Evolutionary conservation across 345 rosid genomes (phyloP).

Genomic region (Aegle marmelos): DNA sequence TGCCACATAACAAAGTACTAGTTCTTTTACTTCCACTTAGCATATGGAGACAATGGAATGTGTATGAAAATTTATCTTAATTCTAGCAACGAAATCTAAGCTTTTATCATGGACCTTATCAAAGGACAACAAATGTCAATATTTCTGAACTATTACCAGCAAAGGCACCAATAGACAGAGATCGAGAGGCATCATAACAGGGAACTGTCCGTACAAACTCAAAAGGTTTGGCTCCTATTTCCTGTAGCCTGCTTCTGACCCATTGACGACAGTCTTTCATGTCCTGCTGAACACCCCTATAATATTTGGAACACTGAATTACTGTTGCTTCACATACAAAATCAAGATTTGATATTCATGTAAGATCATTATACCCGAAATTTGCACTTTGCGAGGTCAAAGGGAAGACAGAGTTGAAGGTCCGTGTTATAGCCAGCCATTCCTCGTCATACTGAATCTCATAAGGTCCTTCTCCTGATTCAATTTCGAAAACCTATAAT

Average conservation of each 20-base stretch:
- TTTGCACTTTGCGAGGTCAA: constrained; percentile 43
- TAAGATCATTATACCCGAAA: constrained; percentile 42
- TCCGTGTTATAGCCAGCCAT: constrained; percentile 73
- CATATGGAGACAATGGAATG: background rate
- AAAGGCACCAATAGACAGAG: constrained; percentile 24
- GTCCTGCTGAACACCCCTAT: constrained; percentile 47
- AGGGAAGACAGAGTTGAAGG: constrained; percentile 68
- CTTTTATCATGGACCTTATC: background rate
- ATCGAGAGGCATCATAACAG: constrained; percentile 45
- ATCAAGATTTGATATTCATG: constrained; percentile 3
- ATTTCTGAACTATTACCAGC: constrained; percentile 32
- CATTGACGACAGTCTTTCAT: constrained; percentile 59
- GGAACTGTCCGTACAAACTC: constrained; percentile 70
- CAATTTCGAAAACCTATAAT: constrained; percentile 69
- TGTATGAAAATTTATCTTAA: background rate
- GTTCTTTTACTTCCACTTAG: background rate
- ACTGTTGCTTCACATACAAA: background rate
- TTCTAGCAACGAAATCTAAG: background rate
- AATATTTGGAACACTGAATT: constrained; percentile 1
- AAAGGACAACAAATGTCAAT: background rate
- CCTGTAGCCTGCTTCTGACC: constrained; percentile 63
- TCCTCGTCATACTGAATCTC: constrained; percentile 85
- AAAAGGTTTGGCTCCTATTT: constrained; percentile 64
- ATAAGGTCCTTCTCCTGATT: constrained; percentile 73
- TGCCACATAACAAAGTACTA: background rate